Evolutionary conservation across 257 asterid genomes (phyloP), one percentile per base, ranked within the genome.

Genomic region (Salvia rosmarinus): DNA sequence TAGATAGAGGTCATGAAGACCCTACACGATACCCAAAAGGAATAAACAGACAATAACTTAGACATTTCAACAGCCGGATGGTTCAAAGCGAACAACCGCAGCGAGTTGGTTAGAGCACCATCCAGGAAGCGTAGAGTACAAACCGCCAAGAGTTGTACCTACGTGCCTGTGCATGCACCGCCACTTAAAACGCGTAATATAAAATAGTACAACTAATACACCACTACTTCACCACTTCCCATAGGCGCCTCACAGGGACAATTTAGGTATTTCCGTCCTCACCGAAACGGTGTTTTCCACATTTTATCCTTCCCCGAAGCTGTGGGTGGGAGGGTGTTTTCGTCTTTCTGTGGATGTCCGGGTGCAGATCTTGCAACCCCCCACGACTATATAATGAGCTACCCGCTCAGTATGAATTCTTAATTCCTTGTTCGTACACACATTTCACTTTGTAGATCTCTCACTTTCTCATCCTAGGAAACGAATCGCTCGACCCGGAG

Each of bases 361-460:
- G 20, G 46, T 46, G 44, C 71, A 72, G 83, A 74, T 83, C 85
- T 75, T 75, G 82, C 66, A 37, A 39, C 74, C 49, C 76, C 55
- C 77, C 68, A 75, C 80, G 81, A 80, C 83, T 83, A 80, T 81
- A 75, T 72, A 83, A 69, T 4, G 65, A 59, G 70, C 82, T 80
- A 51, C 81, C 75, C 80, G 85, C 78, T 76, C 50, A 14, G 47
- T 70, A 64, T 20, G 64, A 59, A 65, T 65, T 64, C 76, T 43
- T 43, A 43, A 25, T 68, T 52, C 49, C 74, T 67, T n/a, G n/a
- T n/a, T 56, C 78, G 2, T 25, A 50, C 68, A 20, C 66, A 64
- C 69, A 69, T 71, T 81, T 37, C 68, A 23, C 64, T 71, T 42
- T 58, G 49, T 59, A 49, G 71, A 67, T 74, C 73, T 39, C 60